Conservation (phyloP, 768 basidiomycete species). For the Dendrothele bispora region DNA sequence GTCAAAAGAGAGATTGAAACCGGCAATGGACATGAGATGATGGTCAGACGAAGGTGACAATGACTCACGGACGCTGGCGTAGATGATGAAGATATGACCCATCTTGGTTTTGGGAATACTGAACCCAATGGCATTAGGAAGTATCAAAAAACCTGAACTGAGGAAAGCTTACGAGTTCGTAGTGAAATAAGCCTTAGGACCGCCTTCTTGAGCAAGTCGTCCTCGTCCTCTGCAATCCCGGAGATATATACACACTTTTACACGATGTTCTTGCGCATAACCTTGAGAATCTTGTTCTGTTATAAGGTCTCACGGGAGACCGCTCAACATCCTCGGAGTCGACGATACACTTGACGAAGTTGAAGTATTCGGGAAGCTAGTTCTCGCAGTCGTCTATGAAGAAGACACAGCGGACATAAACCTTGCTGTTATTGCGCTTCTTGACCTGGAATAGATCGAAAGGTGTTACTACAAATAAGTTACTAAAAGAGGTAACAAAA, state of each 20-base stretch:
- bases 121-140: too few relatives aligned
- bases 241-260: slow-evolving; percentile 95
- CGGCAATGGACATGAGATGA: too few relatives aligned
- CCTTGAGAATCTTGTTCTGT: slow-evolving; percentile 99
- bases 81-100: too few relatives aligned
- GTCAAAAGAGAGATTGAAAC: too few relatives aligned
- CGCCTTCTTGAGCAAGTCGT: slow-evolving; percentile 92
- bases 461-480: slow-evolving; percentile 68
- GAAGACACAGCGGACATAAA: slow-evolving; percentile 99
- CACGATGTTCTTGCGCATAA: slow-evolving; percentile 98
- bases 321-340: slow-evolving; percentile 99
- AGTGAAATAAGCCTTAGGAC: too few relatives aligned
- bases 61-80: too few relatives aligned
- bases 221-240: slow-evolving; percentile 99
- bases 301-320: slow-evolving; percentile 99
- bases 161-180: too few relatives aligned
- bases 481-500: neutral
- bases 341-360: slow-evolving; percentile 99
- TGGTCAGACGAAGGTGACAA: too few relatives aligned
- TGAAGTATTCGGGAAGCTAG: slow-evolving; percentile 98
- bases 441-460: slow-evolving; percentile 99
- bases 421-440: slow-evolving; percentile 99
- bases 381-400: slow-evolving; percentile 99
- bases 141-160: too few relatives aligned
- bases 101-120: too few relatives aligned